These are phyloP conservation scores for Polytrichum commune DNA, from an alignment of 225 moss, liverwort and hornwort genomes.

Conservation along the genomic window DNA sequence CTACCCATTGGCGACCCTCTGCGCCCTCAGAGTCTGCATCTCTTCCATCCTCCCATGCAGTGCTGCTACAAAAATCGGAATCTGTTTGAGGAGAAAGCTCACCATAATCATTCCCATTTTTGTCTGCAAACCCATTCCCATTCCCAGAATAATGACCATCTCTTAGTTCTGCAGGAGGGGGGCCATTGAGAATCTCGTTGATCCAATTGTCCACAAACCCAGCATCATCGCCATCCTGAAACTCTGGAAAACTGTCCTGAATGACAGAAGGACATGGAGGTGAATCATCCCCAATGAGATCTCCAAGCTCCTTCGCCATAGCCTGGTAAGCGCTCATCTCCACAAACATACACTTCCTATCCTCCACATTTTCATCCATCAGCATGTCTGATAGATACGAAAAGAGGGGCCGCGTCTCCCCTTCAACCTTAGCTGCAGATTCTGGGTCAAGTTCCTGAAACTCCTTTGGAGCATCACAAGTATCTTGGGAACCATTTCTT, in stretches of 20 bases:
- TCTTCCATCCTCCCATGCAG: neutral
- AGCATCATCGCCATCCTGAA: neutral
- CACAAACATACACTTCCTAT: constrained; percentile 14
- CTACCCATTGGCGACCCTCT: neutral
- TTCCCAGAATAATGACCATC: constrained; percentile 2
- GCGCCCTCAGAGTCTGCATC: neutral
- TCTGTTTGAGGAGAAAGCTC: neutral
- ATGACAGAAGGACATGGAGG: neutral
- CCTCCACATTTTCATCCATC: constrained; percentile 16
- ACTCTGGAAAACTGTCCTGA: neutral
- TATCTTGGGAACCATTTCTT: neutral
- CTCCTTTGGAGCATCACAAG: neutral
- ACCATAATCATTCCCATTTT: neutral
- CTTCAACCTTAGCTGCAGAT: neutral
- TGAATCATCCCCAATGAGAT: constrained; percentile 2
- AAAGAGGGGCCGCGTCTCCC: neutral
- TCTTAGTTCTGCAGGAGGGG: constrained; percentile 3
- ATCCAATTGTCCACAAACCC: constrained; percentile 8
- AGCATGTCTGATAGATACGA: constrained; percentile 7
- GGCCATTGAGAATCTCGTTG: constrained; percentile 8
- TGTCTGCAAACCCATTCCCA: neutral
- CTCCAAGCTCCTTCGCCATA: constrained; percentile 18
- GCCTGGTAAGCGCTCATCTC: constrained; percentile 17
- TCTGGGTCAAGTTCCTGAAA: constrained; percentile 3
- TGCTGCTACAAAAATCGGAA: constrained; percentile 7